Evolutionary conservation across 306 rosid genomes (phyloP).

Genomic region (Dalbergia oliveri): DNA sequence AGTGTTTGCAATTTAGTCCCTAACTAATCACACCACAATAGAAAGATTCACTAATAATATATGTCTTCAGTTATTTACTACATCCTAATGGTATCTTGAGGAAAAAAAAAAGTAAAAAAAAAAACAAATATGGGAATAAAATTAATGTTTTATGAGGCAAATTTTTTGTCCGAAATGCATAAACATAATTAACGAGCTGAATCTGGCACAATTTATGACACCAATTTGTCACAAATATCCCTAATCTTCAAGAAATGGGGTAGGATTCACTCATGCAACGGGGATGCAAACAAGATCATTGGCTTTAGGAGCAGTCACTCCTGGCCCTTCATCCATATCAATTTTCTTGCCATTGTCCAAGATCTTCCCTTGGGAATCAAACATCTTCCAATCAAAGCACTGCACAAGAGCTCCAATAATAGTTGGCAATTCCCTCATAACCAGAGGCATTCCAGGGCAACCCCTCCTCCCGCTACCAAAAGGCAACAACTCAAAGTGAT

Average conservation of each 20-base stretch:
- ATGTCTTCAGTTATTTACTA: too few species aligned
- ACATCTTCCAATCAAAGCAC: slow-evolving; percentile 62
- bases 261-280: slow-evolving; percentile 41
- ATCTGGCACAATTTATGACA: too few species aligned
- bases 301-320: slow-evolving; percentile 62
- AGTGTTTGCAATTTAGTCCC: background rate
- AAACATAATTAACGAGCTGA: too few species aligned
- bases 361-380: background rate
- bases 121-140: too few species aligned
- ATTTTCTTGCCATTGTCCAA: background rate
- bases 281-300: slow-evolving; percentile 54
- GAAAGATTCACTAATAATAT: too few species aligned
- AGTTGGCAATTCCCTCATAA: slow-evolving; percentile 53
- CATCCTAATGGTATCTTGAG: too few species aligned
- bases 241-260: slow-evolving; percentile 18
- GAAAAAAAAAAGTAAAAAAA: too few species aligned
- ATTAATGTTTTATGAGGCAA: too few species aligned
- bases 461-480: slow-evolving; percentile 70
- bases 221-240: too few species aligned
- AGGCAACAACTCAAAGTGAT: slow-evolving; percentile 52
- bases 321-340: slow-evolving; percentile 59
- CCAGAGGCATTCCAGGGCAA: slow-evolving; percentile 61
- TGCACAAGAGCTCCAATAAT: slow-evolving; percentile 55
- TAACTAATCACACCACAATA: background rate
- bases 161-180: too few species aligned